Conservation (phyloP, 2,329 filamentous ascomycete species). For the Cladosporium sp. region DNA sequence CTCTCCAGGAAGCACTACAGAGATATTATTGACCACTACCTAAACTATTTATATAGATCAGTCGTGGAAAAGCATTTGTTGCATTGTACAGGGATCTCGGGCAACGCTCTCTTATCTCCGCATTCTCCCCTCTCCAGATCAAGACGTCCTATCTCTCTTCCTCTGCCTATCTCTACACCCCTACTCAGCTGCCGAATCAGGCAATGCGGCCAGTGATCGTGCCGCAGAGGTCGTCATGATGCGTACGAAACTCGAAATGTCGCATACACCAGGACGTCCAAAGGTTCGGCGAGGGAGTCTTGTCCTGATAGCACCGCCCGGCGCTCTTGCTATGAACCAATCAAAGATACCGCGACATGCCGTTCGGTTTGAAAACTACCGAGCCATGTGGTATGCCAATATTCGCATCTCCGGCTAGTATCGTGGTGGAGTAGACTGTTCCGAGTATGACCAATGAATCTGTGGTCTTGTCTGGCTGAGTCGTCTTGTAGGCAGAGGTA, state of each 20-base stretch:
- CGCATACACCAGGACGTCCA: background rate
- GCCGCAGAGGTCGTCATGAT: background rate
- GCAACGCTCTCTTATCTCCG: constrained; percentile 13
- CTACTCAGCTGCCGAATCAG: constrained; percentile 11
- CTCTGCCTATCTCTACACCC: constrained; percentile 11
- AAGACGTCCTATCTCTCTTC: background rate
- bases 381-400: background rate
- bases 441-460: background rate
- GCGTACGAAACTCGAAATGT: background rate
- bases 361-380: background rate
- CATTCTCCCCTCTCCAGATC: constrained; percentile 1
- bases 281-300: background rate
- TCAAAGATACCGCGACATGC: background rate
- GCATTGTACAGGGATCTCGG: background rate
- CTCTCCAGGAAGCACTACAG: too few relatives aligned
- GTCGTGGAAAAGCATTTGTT: background rate
- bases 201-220: constrained; percentile 10
- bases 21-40: too few relatives aligned
- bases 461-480: background rate
- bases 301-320: constrained; percentile 13
- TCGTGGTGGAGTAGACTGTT: background rate
- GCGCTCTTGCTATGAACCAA: background rate
- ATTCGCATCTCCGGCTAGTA: background rate
- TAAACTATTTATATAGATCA: background rate
- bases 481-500: background rate